Base-by-base conservation (phyloP, 1,139 yeast species). In the Geotrichum carabidarum region DNA sequence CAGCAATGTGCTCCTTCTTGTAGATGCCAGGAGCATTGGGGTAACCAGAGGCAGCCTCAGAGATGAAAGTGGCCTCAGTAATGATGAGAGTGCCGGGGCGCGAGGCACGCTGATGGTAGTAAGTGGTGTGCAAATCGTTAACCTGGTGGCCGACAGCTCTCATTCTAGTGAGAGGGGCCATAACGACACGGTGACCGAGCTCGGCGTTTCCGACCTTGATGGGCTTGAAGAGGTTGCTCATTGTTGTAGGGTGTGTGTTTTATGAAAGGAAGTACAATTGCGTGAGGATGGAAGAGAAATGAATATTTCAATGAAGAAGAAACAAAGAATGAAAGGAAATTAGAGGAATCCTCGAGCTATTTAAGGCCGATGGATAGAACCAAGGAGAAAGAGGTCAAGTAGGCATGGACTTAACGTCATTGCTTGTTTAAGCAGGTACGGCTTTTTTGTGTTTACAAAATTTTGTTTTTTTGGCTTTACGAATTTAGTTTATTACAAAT, bases 1-100 rank as follows among this genome's bases (percentile, higher is more conserved):
- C 77, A 12, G 64, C 68, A 15, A 74, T 67, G 58, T 81, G 85
- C 32, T 70, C 72, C 9, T 72, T 69, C 44, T 70, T 72, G 73
- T 75, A 81, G 49, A 83, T 74, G 51, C 86, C 86, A 32, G 87
- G 85, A 27, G 72, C 76, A 53, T 71, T 67, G 45, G 67, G 69
- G 61, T 72, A 74, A 12, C 79, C 76, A 46, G 68, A 67, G 12
- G 74, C 72, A 27, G 62, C 61, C 6, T 66, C 63, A 9, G 73
- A 63, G 36, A 74, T 70, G 55, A 65, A 65, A 2, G 77, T 69
- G 5, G 72, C 79, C 58, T 77, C 81, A 9, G 78, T 63, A 50
- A 76, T 67, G 17, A 75, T 54, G 11, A 76, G 57, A 11, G 77
- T 73, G 4, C 88, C 88, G 18, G 82, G 79, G 54, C 68, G 63